Percentiles rank a stretch among this genome's conserved stretches.
phyloP scores from a whole-genome alignment of 805 yeast species.

The Pachysolen tannophilus region DNA sequence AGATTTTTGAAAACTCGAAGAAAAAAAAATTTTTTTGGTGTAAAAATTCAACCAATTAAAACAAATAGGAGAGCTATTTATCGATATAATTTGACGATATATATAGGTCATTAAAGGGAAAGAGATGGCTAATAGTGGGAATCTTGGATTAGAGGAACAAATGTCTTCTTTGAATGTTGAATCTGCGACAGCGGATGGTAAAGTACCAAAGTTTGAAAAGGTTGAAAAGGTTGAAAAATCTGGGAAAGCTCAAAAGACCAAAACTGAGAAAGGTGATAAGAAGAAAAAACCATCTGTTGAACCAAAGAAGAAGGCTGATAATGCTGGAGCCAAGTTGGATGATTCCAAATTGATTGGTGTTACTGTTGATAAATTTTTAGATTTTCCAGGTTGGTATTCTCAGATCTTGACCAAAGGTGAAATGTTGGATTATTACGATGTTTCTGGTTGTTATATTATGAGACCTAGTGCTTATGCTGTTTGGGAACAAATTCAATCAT shows the following conservation, averaged over 20 bases:
- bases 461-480: conserved; percentile 91
- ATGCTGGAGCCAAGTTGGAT: conserved; percentile 47
- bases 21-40: too few relatives aligned
- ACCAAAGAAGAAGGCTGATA: conserved; percentile 17
- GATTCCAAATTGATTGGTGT: conserved; percentile 93
- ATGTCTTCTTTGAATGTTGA: too few relatives aligned
- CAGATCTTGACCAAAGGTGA: conserved; percentile 96
- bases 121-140: too few relatives aligned
- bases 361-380: conserved; percentile 85
- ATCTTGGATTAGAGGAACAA: too few relatives aligned
- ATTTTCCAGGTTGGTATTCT: conserved; percentile 96
- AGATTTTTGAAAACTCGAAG: too few relatives aligned
- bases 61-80: too few relatives aligned
- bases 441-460: conserved; percentile 96
- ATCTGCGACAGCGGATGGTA: conserved; percentile 60
- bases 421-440: conserved; percentile 97
- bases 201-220: conserved; percentile 84
- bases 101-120: too few relatives aligned
- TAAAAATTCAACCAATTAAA: too few relatives aligned
- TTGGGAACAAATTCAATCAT: conserved; percentile 91
- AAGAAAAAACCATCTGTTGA: conserved; percentile 32
- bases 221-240: conserved; percentile 63
- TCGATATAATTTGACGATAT: too few relatives aligned
- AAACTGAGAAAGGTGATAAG: conserved; percentile 31
- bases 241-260: conserved; percentile 53